These are phyloP conservation scores for Aspergillus campestris DNA, from an alignment of 495 filamentous ascomycete species.

Conservation along the genomic window DNA sequence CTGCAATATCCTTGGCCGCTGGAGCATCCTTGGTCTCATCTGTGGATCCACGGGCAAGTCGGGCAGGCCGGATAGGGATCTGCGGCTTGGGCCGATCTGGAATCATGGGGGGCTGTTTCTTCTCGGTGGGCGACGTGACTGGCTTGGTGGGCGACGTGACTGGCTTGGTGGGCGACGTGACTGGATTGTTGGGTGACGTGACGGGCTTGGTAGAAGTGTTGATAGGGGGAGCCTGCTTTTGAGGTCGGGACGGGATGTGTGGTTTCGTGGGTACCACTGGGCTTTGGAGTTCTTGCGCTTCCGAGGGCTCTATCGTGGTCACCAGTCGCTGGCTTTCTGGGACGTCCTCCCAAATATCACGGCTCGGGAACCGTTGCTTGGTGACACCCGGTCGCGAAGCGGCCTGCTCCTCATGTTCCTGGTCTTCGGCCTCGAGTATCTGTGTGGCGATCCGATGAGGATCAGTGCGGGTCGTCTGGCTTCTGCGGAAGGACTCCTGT, in stretches of 20 bases:
- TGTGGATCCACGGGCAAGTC: conserved; percentile 33
- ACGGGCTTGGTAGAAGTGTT: conserved; percentile 20
- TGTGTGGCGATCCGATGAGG: conserved; percentile 37
- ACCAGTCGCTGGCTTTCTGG: conserved; percentile 75
- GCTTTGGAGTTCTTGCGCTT: conserved; percentile 40
- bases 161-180: conserved; percentile 29
- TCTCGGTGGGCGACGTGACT: conserved; percentile 35
- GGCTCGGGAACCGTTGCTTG: conserved; percentile 80
- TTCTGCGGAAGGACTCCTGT: conserved; percentile 44
- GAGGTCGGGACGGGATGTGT: conserved; percentile 34
- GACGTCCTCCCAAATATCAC: conserved; percentile 94
- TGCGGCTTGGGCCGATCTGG: conserved; percentile 74
- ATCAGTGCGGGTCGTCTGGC: conserved; percentile 37
- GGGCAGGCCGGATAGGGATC: conserved; percentile 63
- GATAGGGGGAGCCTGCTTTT: conserved; percentile 28
- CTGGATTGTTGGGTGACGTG: conserved; percentile 28
- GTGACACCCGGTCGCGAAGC: conserved; percentile 38
- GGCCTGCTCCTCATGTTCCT: conserved; percentile 30
- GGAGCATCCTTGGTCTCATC: conserved; percentile 24
- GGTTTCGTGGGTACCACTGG: conserved; percentile 34
- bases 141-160: conserved; percentile 28
- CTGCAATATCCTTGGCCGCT: conserved; percentile 20
- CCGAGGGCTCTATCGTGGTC: conserved; percentile 64
- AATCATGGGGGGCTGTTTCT: conserved; percentile 44
- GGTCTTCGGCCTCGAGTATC: conserved; percentile 25